Conservation (phyloP, 768 basidiomycete genomes). For the Amanita brunnescens region DNA sequence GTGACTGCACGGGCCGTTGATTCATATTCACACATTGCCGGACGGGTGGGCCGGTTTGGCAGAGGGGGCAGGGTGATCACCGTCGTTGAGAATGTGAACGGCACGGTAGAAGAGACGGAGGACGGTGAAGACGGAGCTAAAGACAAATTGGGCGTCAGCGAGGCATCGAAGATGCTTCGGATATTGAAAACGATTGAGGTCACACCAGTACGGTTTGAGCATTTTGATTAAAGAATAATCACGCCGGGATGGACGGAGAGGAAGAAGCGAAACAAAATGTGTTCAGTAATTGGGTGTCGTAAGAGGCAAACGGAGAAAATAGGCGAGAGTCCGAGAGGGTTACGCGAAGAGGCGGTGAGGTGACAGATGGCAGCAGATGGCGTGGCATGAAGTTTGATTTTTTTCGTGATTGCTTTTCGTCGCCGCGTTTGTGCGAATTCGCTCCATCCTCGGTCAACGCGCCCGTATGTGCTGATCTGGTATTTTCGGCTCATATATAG, state of each 20-base stretch:
- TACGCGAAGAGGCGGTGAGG: not conserved
- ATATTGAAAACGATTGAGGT: constrained; percentile 38
- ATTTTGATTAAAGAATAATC: constrained; percentile 33
- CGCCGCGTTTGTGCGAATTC: not conserved
- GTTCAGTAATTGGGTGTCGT: not conserved
- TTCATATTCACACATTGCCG: constrained; percentile 61
- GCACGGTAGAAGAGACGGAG: constrained; percentile 18
- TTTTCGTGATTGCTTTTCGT: not conserved
- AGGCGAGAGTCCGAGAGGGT: not conserved
- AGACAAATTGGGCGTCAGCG: constrained; percentile 8
- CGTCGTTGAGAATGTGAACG: constrained; percentile 36
- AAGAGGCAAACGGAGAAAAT: not conserved
- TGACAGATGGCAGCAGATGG: constrained; percentile 3
- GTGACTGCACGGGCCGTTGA: constrained; percentile 39
- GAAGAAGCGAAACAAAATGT: not conserved
- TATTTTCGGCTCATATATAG: constrained; percentile 15
- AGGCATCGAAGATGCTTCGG: constrained; percentile 27
- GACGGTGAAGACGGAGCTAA: constrained; percentile 6
- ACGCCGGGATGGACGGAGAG: not conserved
- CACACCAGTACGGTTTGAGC: constrained; percentile 36
- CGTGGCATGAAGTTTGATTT: not conserved
- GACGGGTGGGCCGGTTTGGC: constrained; percentile 70
- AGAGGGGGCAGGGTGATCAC: constrained; percentile 57
- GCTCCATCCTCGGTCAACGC: constrained; percentile 1
- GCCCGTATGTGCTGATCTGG: constrained; percentile 7